Percentiles rank a stretch among this genome's conserved stretches.
Evolutionary conservation across 176 grass and related monocot species (phyloP).

Genomic region (Bolboschoenus planiculmis): DNA sequence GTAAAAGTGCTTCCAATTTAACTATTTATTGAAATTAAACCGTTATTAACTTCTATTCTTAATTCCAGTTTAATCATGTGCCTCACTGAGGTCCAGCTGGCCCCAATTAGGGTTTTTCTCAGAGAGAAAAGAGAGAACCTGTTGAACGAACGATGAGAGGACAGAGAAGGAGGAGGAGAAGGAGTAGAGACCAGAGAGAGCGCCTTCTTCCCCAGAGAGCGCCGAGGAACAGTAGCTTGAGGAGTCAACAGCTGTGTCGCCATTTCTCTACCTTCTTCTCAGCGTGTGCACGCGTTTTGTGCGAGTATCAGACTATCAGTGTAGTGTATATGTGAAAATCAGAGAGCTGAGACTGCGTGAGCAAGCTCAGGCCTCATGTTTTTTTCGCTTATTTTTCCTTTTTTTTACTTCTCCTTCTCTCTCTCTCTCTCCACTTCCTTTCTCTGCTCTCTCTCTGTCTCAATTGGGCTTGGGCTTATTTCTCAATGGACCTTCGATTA

Average conservation of each 20-base stretch:
- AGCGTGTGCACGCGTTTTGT: neutral
- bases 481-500: neutral
- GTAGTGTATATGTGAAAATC: neutral
- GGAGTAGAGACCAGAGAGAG: neutral
- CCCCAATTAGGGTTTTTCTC: neutral
- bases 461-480: neutral
- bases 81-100: neutral
- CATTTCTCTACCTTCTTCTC: slow-evolving; percentile 10
- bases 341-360: neutral
- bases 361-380: neutral
- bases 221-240: neutral
- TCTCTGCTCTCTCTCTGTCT: neutral
- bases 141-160: neutral
- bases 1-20: neutral
- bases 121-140: neutral
- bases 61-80: neutral
- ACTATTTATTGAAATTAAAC: neutral
- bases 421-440: neutral
- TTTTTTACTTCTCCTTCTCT: neutral
- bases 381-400: neutral
- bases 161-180: neutral
- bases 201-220: slow-evolving; percentile 3
- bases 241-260: neutral
- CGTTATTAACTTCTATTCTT: too few relatives aligned
- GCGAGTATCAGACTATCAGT: neutral